Base-by-base conservation (phyloP, 164 flowering plant genomes). In the Stephania japonica region DNA sequence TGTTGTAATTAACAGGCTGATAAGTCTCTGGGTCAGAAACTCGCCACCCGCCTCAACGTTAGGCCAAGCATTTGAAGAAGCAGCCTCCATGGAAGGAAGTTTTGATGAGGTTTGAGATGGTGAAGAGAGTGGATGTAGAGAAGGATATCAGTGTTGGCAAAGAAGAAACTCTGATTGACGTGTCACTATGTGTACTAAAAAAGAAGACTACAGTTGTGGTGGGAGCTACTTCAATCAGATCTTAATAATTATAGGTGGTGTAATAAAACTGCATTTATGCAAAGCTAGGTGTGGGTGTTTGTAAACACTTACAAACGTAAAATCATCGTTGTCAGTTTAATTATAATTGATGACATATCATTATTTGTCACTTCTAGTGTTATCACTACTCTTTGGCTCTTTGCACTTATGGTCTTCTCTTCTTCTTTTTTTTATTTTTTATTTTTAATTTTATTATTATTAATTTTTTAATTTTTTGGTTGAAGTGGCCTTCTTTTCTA, bases 21-120 rank as follows among this genome's bases (percentile, higher is more conserved):
- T 84, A 88, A 78, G 78, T 86, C 97, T 73, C 86, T 92, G 66
- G 98, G 97, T 44, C 93, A 91, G 90, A 94, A 89, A 80, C 75
- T 94, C 8, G 93, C 97, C 27, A 78, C 86, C 67, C 92, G 89
- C 76, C 92, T 94, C 75, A 94, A 89, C 68, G 84, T 88, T 78
- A 89, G 87, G 80, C 94, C 96, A 70, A 84, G 76, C 85, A 83
- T 89, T 72, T 91, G 78, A 88, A 78, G 78, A 88, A 78, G 67
- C 26, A 47, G 44, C 25, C 8, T 14, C 43, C 11, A n/a, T 16
- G 12, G 70, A 70, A 68, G 70, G 41, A 72, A 43, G 72, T 73
- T 73, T 73, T 70, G 67, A 32, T 32, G 38, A 71, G 73, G 72
- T 64, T 49, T 78, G 73, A 12, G 67, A 56, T 75, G 75, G 41